Evolutionary conservation across 2,329 filamentous ascomycete species (phyloP).

Genomic region (Coniella vitis): DNA sequence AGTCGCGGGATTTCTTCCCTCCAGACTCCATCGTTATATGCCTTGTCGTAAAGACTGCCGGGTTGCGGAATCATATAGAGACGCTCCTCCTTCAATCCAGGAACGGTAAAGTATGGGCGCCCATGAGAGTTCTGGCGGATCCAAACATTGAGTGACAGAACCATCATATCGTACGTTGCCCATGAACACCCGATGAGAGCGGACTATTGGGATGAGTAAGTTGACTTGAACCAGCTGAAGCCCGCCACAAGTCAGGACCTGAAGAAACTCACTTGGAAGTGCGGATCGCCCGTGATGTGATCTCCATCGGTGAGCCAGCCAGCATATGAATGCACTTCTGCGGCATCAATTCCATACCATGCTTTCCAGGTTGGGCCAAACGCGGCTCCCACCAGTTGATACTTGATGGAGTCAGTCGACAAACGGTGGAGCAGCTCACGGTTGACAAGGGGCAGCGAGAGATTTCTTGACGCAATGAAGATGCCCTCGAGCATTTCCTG

Average conservation of each 20-base stretch:
- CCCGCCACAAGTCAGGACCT: neutral
- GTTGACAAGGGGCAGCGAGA: conserved; percentile 39
- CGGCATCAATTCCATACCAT: conserved; percentile 23
- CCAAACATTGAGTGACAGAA: conserved; percentile 43
- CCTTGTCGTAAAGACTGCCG: conserved; percentile 13
- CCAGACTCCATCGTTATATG: conserved; percentile 1
- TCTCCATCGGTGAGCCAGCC: conserved; percentile 12
- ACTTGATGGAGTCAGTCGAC: conserved; percentile 30
- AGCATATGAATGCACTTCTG: conserved; percentile 11
- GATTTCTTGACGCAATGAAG: conserved; percentile 42
- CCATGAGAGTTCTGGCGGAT: conserved; percentile 30
- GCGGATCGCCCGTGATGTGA: conserved; percentile 30
- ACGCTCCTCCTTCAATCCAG: conserved; percentile 6
- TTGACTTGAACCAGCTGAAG: neutral
- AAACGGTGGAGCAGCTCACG: conserved; percentile 39
- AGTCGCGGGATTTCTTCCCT: neutral
- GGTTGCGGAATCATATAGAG: conserved; percentile 1
- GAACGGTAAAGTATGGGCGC: conserved; percentile 23
- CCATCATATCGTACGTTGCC: conserved; percentile 37
- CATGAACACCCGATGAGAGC: conserved; percentile 37
- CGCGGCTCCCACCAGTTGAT: conserved; percentile 28
- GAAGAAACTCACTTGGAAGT: conserved; percentile 35
- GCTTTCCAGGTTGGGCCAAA: conserved; percentile 35
- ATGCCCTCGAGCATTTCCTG: conserved; percentile 48
- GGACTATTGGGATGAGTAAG: conserved; percentile 18